Evolutionary conservation across 495 filamentous ascomycete species (phyloP), one percentile per base, ranked within the genome.

Genomic region (Penicillium paxilli): DNA sequence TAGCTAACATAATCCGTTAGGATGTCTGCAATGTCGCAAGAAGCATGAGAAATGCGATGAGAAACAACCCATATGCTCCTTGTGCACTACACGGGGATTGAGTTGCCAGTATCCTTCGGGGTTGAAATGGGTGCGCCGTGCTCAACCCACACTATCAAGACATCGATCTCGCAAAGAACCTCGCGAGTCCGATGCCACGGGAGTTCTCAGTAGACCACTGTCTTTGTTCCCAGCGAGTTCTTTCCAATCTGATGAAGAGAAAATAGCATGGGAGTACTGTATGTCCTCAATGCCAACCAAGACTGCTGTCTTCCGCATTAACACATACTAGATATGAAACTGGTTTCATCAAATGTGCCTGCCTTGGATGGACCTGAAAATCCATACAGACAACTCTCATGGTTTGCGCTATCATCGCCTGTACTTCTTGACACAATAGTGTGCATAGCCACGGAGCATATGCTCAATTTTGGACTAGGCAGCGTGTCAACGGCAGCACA

Each of bases 371-470:
- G 64, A 3, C 64, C 64, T 3, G 59, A 65, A 3, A 67, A 67
- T 35, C 64, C 64, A 14, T 67, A 67, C 52, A 59, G 62, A n/a
- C 59, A 63, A 14, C 21, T 67, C n/a, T 67, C 64, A 8, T 62
- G 64, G 45, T 51, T 52, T 10, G 62, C 64, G 0, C 25, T 67
- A 2, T 63, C 64, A 14, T 63, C 62, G 1, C 62, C 64, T 6
- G 57, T 67, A 12, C 37, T 67, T 1, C 59, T 59, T 21, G 59
- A 67, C 20, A 67, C 64, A 2, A 59, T 67, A 3, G 51, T 67
- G 10, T 67, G 64, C 52, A 67, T 67, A 47, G 63, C 64, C 7
- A 63, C 62, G 28, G 64, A 67, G 33, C 64, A 65, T 30, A 67
- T 67, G 64, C 62, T 67, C 7, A 67, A 67, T 40, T 67, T 67